These are phyloP conservation scores for Pistacia atlantica DNA, from an alignment of 345 rosid species.

Conservation along the genomic window DNA sequence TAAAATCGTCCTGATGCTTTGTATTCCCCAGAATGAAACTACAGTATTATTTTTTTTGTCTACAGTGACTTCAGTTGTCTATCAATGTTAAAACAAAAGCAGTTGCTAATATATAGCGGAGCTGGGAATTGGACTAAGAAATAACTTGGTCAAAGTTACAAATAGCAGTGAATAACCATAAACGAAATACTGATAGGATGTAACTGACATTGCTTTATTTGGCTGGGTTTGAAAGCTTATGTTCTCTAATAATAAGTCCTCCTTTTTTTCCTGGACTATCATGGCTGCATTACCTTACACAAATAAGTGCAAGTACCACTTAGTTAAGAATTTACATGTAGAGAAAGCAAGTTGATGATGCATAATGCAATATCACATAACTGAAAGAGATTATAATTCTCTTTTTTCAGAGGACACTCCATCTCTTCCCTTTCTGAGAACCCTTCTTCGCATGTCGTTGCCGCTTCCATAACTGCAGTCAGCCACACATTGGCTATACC, in stretches of 20 bases:
- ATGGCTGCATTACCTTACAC: background rate
- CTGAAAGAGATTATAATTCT: conserved; percentile 50
- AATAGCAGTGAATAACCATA: too few relatives aligned
- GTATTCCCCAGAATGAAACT: background rate
- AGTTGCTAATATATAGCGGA: too few relatives aligned
- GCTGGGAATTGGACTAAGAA: background rate
- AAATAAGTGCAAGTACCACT: too few relatives aligned
- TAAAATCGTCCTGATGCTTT: too few relatives aligned
- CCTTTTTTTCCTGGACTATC: background rate
- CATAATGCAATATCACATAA: conserved; percentile 56
- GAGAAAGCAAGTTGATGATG: conserved; percentile 37
- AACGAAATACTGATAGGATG: background rate
- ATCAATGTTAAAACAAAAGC: background rate
- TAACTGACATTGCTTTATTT: too few relatives aligned
- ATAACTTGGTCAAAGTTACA: too few relatives aligned
- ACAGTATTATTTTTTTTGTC: background rate
- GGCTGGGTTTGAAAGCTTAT: background rate
- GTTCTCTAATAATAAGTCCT: background rate
- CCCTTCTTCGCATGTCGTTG: conserved; percentile 58
- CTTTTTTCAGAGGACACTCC: conserved; percentile 43
- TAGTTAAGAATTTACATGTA: background rate
- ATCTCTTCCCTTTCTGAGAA: conserved; percentile 43
- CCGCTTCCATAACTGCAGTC: conserved; percentile 51
- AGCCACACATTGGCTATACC: conserved; percentile 38
- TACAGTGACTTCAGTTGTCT: too few relatives aligned